These are phyloP conservation scores for Nicotiana paniculata DNA, from an alignment of 257 asterid species.

Conservation along the genomic window DNA sequence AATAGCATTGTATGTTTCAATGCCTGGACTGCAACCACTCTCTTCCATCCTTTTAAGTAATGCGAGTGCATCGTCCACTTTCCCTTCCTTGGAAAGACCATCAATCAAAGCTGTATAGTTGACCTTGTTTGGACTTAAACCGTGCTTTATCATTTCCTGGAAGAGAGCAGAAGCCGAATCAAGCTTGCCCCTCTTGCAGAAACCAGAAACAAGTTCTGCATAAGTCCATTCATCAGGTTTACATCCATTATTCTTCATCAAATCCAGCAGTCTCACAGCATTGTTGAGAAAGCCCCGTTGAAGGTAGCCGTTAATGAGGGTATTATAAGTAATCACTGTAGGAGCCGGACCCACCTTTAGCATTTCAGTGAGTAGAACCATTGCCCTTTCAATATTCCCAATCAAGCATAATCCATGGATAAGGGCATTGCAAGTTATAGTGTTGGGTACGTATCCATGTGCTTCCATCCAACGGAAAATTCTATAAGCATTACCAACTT, in stretches of 20 bases:
- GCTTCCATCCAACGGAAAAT: slow-evolving; percentile 60
- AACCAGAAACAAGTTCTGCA: slow-evolving; percentile 75
- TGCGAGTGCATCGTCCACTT: slow-evolving; percentile 56
- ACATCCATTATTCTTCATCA: slow-evolving; percentile 74
- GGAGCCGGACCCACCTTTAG: slow-evolving; percentile 64
- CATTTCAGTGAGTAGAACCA: slow-evolving; percentile 70
- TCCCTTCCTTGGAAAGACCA: slow-evolving; percentile 74
- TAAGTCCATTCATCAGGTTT: slow-evolving; percentile 72
- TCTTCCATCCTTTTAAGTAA: slow-evolving; percentile 50
- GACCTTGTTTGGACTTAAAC: slow-evolving; percentile 68
- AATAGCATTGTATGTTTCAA: slow-evolving; percentile 67
- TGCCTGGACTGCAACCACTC: slow-evolving; percentile 44
- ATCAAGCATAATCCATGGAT: slow-evolving; percentile 62
- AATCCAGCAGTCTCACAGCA: slow-evolving; percentile 72
- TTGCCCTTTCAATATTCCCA: slow-evolving; percentile 60
- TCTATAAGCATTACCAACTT: slow-evolving; percentile 35
- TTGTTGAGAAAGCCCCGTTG: slow-evolving; percentile 45
- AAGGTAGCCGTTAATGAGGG: slow-evolving; percentile 59
- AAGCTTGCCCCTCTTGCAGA: slow-evolving; percentile 51
- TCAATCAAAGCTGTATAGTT: slow-evolving; percentile 64
- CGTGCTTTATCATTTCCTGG: slow-evolving; percentile 62
- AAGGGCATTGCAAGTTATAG: slow-evolving; percentile 60
- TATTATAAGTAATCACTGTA: slow-evolving; percentile 62
- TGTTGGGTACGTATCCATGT: slow-evolving; percentile 40
- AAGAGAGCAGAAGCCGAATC: slow-evolving; percentile 55